Base-by-base conservation (phyloP, 805 yeast genomes). In the Saccharomycopsis microspora region DNA sequence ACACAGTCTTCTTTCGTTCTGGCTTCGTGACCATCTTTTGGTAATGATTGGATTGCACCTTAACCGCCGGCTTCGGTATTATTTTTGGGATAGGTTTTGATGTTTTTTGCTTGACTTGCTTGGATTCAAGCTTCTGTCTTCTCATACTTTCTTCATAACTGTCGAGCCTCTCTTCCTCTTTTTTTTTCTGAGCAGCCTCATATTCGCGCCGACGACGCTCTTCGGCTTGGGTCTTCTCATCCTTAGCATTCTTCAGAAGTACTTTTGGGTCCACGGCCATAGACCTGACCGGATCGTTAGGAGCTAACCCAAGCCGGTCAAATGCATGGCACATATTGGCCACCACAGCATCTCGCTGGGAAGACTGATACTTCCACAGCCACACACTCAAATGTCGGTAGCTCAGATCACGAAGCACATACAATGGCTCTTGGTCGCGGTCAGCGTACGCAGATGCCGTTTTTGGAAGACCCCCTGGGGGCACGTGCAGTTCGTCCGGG, bases 351-450 rank as follows among this genome's bases (percentile, higher is more conserved):
- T 34, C 34, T 34, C 51, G 30, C 27, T 45, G 41, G 19, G 5
- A 11, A 3, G 35, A n/a, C 27, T 41, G 31, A 38, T 52, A 52
- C 30, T 36, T 44, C 53, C 53, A 52, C 8, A 47, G 40, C 55
- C 55, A 52, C 8, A 52, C 35, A 10, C 41, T 44, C 32, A 52
- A 31, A 29, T 47, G 32, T 36, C 45, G 49, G 29, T 52, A 52
- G 4, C 46, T 7, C 10, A 45, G 34, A 39, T 52, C 55, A 31
- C 50, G 49, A 37, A 52, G 44, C 19, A 19, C 19, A 19, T 19
- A 19, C 19, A 19, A 19, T 19, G 19, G 19, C 19, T 19, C 19
- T 19, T 19, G 19, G 19, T 19, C 19, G 19, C 19, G 19, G 8
- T 47, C 37, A n/a, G 37, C 37, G 37, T 10, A 34, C 11, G 11